phyloP scores from a whole-genome alignment of 1,139 yeast species.

The Blastobotrys malaysiensis region DNA sequence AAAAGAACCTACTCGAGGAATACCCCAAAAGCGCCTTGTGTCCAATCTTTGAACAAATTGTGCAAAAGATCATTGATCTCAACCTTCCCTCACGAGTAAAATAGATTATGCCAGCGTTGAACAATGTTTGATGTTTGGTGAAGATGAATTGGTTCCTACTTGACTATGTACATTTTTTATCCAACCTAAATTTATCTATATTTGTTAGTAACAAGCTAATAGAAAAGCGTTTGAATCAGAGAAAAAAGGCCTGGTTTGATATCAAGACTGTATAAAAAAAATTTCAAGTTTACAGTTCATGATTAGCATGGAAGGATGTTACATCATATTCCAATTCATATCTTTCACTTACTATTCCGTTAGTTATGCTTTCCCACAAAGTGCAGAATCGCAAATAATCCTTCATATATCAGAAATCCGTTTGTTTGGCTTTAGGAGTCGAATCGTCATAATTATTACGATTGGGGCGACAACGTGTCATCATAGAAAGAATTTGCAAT shows the following conservation, averaged over 20 bases:
- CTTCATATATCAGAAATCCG: not conserved
- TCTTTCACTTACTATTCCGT: not conserved
- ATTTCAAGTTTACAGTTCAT: slow-evolving; percentile 15
- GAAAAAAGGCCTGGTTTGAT: not conserved
- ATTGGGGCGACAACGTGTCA: slow-evolving; percentile 61
- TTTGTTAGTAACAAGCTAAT: not conserved
- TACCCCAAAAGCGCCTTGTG: not conserved
- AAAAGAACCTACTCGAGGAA: slow-evolving; percentile 9
- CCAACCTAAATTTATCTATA: not conserved
- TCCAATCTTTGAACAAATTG: not conserved
- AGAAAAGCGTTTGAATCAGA: not conserved
- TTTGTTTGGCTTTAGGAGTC: slow-evolving; percentile 47
- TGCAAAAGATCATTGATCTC: not conserved
- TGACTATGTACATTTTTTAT: not conserved
- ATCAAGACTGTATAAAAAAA: not conserved
- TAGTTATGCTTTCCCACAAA: not conserved
- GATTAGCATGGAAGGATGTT: slow-evolving; percentile 28
- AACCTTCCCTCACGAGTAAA: not conserved
- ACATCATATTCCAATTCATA: not conserved
- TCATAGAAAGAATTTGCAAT: slow-evolving; percentile 29
- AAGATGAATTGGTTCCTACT: not conserved
- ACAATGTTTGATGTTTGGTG: not conserved
- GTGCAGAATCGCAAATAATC: not conserved
- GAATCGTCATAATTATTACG: slow-evolving; percentile 51
- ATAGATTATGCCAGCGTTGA: not conserved